Conservation (phyloP, 257 asterid genomes). For the Leptodermis oblonga region DNA sequence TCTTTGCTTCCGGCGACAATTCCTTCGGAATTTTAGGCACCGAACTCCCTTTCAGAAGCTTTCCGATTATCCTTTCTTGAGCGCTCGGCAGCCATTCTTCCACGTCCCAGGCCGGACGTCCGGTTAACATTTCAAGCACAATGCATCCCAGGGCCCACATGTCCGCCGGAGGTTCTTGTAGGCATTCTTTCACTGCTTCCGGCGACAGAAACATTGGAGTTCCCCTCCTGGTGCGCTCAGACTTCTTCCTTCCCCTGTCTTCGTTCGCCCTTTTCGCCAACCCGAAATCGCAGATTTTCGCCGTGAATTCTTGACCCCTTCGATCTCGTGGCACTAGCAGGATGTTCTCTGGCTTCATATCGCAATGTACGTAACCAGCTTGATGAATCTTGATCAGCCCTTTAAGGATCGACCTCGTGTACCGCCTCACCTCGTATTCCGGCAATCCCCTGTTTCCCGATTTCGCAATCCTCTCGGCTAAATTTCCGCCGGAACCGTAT, state of each 20-base stretch:
- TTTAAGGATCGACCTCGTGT: slow-evolving; percentile 12
- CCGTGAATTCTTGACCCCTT: not conserved
- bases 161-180: slow-evolving; percentile 11
- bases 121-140: slow-evolving; percentile 24
- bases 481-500: slow-evolving; percentile 13
- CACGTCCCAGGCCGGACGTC: slow-evolving; percentile 12
- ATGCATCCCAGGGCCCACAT: slow-evolving; percentile 21
- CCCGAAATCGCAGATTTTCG: slow-evolving; percentile 19
- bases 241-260: not conserved
- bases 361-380: slow-evolving; percentile 16
- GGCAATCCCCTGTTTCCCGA: slow-evolving; percentile 12
- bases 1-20: slow-evolving; percentile 18
- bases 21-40: slow-evolving; percentile 14
- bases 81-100: not conserved
- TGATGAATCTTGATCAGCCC: slow-evolving; percentile 15
- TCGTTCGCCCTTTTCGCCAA: slow-evolving; percentile 3
- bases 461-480: slow-evolving; percentile 12
- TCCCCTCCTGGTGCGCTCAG: slow-evolving; percentile 10
- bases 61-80: not conserved
- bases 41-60: not conserved
- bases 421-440: slow-evolving; percentile 10
- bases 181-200: slow-evolving; percentile 1
- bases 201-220: slow-evolving; percentile 13
- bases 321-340: slow-evolving; percentile 7
- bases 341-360: slow-evolving; percentile 18